Evolutionary conservation across 176 grass and related monocot species (phyloP), one percentile per base, ranked within the genome.

Genomic region (Triticum turgidum): DNA sequence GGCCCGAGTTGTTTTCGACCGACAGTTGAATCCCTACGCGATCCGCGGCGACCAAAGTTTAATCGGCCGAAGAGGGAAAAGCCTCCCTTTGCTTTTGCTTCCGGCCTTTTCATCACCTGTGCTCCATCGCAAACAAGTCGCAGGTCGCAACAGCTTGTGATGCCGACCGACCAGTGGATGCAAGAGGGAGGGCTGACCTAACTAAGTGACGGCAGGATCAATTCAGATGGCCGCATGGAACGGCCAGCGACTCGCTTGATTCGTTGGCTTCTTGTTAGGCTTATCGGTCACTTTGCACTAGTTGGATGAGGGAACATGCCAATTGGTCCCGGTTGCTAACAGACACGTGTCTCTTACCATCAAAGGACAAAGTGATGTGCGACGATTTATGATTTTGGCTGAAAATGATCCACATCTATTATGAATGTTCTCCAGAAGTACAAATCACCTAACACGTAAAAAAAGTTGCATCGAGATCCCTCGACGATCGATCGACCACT

Each of bases 1-100:
- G 45, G 39, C 41, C 45, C 78, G n/a, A 73, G 82, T 66, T 91
- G 49, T 86, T 91, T 91, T 82, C 82, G 44, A 77, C 90, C 82
- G 86, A 88, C 90, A 88, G 47, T 66, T 91, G 89, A 71, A 77
- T 88, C 89, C 77, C 84, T 81, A 91, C 86, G 89, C 89, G 77
- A 91, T 91, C 63, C 44, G 82, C 69, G 68, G 82, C 20, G 52
- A 71, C 47, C 76, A 88, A 54, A 65, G 82, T 17, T 85, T 71
- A 70, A 69, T 30, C 15, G 51, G 45, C 4, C 1, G 2, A 39
- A 42, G 9, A 42, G 41, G 9, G 39, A 44, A 44, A 45, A 45
- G 44, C 44, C 10, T 13, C 10, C 44, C 44, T 13, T 11, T 30
- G 4, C 45, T 54, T 54, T 76, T 81, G 77, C 86, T 70, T 85